Percentiles rank a stretch among this genome's conserved stretches.
Conservation (phyloP, 192 early-diverging fungal genomes). For the Backusella macrospora region DNA sequence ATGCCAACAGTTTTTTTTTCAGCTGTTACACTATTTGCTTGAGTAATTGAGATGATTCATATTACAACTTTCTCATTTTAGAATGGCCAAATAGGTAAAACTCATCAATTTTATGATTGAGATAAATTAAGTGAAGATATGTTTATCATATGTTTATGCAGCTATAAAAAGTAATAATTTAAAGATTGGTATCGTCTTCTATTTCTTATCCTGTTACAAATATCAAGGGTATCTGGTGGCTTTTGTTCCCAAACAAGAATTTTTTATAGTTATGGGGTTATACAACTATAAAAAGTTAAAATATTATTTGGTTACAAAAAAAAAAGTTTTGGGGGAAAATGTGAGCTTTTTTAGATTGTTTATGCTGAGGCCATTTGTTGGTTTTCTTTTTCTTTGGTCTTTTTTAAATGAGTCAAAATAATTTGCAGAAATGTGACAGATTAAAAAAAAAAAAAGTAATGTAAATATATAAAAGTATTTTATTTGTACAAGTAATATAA, state of each 20-base stretch:
- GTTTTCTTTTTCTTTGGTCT: not conserved
- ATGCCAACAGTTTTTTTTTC: not conserved
- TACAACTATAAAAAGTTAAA: conserved; percentile 12
- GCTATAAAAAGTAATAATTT: conserved; percentile 7
- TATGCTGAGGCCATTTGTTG: not conserved
- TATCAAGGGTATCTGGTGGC: conserved; percentile 2
- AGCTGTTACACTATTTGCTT: not conserved
- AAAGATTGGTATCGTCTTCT: not conserved
- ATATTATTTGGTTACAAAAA: not conserved
- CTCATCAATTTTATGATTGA: too few species aligned
- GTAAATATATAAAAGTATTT: too few species aligned
- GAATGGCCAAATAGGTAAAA: not conserved
- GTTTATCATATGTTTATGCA: not conserved
- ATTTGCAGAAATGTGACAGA: conserved; percentile 9
- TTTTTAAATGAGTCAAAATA: not conserved
- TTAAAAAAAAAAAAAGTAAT: not conserved
- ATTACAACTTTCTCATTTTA: not conserved
- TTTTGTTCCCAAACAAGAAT: not conserved
- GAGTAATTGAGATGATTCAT: conserved; percentile 11
- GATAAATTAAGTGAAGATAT: not conserved
- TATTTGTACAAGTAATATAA: not conserved
- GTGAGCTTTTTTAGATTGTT: not conserved
- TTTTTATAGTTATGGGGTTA: not conserved
- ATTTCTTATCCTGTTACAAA: not conserved
- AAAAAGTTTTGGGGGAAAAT: not conserved